Evolutionary conservation across 108 stramenopile species (phyloP).

Genomic region (Skeletonema costatum): DNA sequence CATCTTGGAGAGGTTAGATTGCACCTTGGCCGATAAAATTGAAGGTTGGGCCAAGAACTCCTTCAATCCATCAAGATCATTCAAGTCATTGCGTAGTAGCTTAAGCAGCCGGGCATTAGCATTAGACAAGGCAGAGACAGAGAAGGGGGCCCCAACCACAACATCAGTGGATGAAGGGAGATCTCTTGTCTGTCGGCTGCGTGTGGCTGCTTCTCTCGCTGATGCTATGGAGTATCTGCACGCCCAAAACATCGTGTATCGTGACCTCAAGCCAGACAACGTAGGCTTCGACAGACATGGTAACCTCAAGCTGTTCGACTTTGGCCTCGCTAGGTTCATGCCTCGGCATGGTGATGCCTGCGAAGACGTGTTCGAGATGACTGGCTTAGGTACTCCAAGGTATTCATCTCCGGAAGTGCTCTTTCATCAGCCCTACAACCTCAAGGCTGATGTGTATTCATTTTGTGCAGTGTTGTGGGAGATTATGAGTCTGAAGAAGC

Average conservation of each 20-base stretch:
- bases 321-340: background rate
- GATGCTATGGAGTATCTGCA: constrained; percentile 80
- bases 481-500: background rate
- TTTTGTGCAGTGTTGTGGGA: constrained; percentile 1
- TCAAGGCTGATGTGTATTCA: constrained; percentile 14
- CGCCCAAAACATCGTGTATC: constrained; percentile 62
- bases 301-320: background rate
- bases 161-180: background rate
- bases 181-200: background rate
- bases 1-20: constrained; percentile 62
- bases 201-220: constrained; percentile 2
- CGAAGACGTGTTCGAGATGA: constrained; percentile 65
- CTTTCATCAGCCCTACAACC: constrained; percentile 68
- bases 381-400: constrained; percentile 73
- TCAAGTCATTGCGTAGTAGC: background rate
- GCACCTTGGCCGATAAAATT: constrained; percentile 42
- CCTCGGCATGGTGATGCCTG: constrained; percentile 58
- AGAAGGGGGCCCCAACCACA: background rate
- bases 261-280: constrained; percentile 56
- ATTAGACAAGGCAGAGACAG: background rate
- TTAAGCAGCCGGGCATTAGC: background rate
- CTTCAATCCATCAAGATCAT: background rate
- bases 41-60: background rate
- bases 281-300: background rate
- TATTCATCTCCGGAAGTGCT: constrained; percentile 17